These are phyloP conservation scores for Erodium trifolium DNA, from an alignment of 441 rosid genomes.

Conservation along the genomic window DNA sequence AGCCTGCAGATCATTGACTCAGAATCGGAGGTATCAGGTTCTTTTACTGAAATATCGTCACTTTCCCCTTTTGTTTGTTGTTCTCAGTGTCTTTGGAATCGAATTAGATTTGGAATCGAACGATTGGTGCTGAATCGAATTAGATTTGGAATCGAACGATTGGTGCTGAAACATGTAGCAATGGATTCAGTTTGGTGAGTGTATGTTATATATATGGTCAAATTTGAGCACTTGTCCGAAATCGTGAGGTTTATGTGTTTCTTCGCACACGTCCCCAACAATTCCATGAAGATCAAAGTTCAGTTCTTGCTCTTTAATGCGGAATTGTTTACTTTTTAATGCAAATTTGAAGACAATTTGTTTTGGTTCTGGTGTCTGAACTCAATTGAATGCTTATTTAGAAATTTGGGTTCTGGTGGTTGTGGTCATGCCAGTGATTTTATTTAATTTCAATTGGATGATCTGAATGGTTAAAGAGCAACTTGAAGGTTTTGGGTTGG, in stretches of 20 bases:
- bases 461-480: background rate
- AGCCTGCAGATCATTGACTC: constrained; percentile 17
- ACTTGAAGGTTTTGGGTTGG: background rate
- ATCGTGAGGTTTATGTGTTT: background rate
- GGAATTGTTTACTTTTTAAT: background rate
- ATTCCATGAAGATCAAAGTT: background rate
- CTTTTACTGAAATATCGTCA: background rate
- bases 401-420: constrained; percentile 5
- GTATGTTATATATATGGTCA: background rate
- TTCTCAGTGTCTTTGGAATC: background rate
- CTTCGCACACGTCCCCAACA: background rate
- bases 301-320: background rate
- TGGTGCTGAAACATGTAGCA: background rate
- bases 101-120: background rate
- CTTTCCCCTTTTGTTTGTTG: background rate
- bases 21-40: constrained; percentile 11
- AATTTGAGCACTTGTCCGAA: background rate
- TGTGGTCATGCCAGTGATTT: background rate
- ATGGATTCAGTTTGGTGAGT: background rate
- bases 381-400: background rate
- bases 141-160: background rate
- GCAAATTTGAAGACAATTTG: background rate
- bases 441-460: background rate
- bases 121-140: background rate
- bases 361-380: background rate